Percentiles rank a stretch among this genome's conserved stretches.
Conservation (phyloP, 768 basidiomycete species). For the Suillus paluster region DNA sequence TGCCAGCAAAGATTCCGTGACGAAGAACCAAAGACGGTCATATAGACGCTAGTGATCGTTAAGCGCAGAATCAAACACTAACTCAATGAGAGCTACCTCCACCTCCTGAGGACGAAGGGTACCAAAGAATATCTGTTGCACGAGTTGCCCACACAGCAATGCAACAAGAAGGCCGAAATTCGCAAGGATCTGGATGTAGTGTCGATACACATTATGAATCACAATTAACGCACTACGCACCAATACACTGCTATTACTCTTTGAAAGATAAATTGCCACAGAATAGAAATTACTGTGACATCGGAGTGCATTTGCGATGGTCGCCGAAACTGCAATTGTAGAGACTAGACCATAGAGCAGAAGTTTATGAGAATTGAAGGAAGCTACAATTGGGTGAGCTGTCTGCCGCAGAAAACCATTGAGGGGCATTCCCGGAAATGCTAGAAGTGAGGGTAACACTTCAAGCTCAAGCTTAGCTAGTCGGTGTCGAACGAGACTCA, state of each 20-base stretch:
- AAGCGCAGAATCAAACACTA: background rate
- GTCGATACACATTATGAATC: conserved; percentile 6
- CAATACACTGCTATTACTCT: conserved; percentile 90
- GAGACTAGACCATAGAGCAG: conserved; percentile 73
- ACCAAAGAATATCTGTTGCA: conserved; percentile 93
- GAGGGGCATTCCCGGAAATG: conserved; percentile 47
- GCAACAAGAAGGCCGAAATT: conserved; percentile 87
- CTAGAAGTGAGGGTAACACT: background rate
- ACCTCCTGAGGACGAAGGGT: conserved; percentile 84
- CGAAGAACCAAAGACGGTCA: conserved; percentile 96
- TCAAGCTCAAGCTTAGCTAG: background rate
- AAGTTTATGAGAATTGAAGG: conserved; percentile 65
- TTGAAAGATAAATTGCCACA: conserved; percentile 89
- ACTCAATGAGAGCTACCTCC: conserved; percentile 61
- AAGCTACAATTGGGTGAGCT: conserved; percentile 50
- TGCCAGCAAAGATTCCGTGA: conserved; percentile 94
- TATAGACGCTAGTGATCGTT: conserved; percentile 76
- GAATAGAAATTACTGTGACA: conserved; percentile 93
- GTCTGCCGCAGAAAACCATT: conserved; percentile 54
- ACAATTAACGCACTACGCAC: conserved; percentile 47
- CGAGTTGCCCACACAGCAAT: conserved; percentile 71
- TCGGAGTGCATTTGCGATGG: conserved; percentile 79
- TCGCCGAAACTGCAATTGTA: conserved; percentile 67
- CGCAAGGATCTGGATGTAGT: conserved; percentile 69
- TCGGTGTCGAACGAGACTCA: background rate